Evolutionary conservation across 345 rosid genomes (phyloP).

Genomic region (Dipteronia dyeriana): DNA sequence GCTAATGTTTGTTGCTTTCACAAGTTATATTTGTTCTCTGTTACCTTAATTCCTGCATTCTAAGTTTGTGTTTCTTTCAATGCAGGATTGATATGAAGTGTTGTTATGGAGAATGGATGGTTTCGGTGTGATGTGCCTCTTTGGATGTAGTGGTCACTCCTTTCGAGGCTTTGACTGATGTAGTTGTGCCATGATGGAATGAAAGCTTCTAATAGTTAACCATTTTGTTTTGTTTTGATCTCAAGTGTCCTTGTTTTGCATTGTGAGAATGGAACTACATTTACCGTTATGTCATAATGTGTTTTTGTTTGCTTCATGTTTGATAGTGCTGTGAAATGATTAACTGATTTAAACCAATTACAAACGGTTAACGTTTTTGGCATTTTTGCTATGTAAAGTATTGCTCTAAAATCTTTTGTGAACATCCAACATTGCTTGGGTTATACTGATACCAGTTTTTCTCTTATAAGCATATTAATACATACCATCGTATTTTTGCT

Average conservation of each 20-base stretch:
- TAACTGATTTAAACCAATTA: background rate
- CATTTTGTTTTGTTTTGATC: background rate
- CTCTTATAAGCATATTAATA: too few species aligned
- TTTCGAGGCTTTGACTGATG: conserved; percentile 73
- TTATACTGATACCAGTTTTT: too few species aligned
- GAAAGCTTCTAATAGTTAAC: conserved; percentile 8
- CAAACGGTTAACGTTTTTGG: background rate
- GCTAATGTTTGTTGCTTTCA: background rate
- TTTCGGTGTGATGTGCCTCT: conserved; percentile 96
- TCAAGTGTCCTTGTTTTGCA: conserved; percentile 2
- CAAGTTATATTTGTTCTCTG: background rate
- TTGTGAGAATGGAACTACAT: conserved; percentile 9
- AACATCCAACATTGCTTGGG: background rate
- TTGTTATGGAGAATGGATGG: conserved; percentile 15
- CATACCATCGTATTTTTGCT: too few species aligned
- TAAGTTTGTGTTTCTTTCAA: background rate
- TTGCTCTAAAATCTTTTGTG: background rate
- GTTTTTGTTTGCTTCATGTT: background rate
- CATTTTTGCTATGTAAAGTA: too few species aligned
- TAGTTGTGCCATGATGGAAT: conserved; percentile 32
- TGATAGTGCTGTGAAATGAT: background rate
- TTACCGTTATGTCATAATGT: background rate
- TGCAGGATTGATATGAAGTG: conserved; percentile 77
- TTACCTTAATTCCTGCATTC: background rate
- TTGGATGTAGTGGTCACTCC: conserved; percentile 37